These are phyloP conservation scores for Ulota crispa DNA, from an alignment of 225 moss, liverwort and hornwort genomes.

Conservation along the genomic window DNA sequence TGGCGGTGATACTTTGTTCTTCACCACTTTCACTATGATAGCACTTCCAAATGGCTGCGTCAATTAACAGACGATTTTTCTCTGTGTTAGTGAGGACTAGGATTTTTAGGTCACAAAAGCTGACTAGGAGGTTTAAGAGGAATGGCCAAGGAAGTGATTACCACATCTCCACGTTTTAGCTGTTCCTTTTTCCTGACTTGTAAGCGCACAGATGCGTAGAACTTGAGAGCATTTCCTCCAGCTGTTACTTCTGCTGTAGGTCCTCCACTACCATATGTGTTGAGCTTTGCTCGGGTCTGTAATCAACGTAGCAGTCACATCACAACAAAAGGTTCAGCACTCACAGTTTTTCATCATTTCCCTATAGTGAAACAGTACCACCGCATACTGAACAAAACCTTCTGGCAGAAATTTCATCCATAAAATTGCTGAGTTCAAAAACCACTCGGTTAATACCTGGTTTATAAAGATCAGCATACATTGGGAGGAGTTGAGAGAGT, in stretches of 20 bases:
- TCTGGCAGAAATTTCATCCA: conserved; percentile 1
- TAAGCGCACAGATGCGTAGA: conserved; percentile 67
- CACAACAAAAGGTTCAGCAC: conserved; percentile 2
- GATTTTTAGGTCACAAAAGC: neutral
- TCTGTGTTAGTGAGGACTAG: conserved; percentile 11
- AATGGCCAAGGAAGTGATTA: conserved; percentile 24
- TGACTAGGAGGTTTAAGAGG: neutral
- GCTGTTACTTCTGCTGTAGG: conserved; percentile 54
- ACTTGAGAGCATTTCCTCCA: conserved; percentile 75
- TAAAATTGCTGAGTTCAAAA: neutral
- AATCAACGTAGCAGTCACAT: conserved; percentile 11
- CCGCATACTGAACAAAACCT: conserved; percentile 1
- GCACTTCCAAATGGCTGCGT: conserved; percentile 59
- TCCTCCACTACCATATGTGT: conserved; percentile 49
- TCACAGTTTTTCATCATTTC: conserved; percentile 13
- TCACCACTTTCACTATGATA: conserved; percentile 71
- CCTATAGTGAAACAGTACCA: neutral
- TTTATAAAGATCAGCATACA: conserved; percentile 77
- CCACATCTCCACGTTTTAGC: conserved; percentile 63
- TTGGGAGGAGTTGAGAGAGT: conserved; percentile 69
- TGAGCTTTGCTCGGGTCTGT: conserved; percentile 60
- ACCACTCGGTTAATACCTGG: conserved; percentile 48
- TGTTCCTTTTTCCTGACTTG: conserved; percentile 56
- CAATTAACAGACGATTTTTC: neutral
- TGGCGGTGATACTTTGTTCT: conserved; percentile 84